Conservation (phyloP, 805 yeast species). For the Wickerhamiella parazyma region DNA sequence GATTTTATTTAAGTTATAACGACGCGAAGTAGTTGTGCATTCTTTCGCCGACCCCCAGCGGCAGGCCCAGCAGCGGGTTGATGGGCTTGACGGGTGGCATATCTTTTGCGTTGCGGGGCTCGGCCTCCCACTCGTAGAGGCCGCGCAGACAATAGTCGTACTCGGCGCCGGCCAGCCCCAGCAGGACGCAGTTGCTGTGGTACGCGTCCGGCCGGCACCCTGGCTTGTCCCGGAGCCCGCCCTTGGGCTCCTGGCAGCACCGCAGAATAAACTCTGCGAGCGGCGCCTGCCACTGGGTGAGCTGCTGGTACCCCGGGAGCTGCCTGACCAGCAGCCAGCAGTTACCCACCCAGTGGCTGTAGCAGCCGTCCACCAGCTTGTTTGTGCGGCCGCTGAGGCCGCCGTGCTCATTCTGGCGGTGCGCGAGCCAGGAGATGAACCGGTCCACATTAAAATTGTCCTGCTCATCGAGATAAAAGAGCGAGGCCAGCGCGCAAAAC, state of each 20-base stretch:
- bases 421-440: slow-evolving; percentile 46
- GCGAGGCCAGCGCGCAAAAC: slow-evolving; percentile 68
- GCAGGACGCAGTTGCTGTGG: slow-evolving; percentile 74
- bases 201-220: slow-evolving; percentile 69
- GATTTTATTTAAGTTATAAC: too few species aligned
- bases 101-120: background rate
- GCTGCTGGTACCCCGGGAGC: slow-evolving; percentile 23
- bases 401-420: slow-evolving; percentile 55
- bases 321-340: slow-evolving; percentile 49
- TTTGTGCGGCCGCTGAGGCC: slow-evolving; percentile 86
- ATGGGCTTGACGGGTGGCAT: slow-evolving; percentile 21
- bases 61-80: slow-evolving; percentile 50
- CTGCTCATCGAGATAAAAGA: slow-evolving; percentile 33
- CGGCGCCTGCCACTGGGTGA: slow-evolving; percentile 38
- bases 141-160: slow-evolving; percentile 26
- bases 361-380: slow-evolving; percentile 92
- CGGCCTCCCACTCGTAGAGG: slow-evolving; percentile 23
- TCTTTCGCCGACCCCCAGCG: slow-evolving; percentile 30
- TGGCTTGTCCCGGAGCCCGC: slow-evolving; percentile 86
- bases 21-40: slow-evolving; percentile 22
- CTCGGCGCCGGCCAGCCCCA: slow-evolving; percentile 58
- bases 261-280: slow-evolving; percentile 50
- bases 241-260: slow-evolving; percentile 57
- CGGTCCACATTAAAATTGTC: slow-evolving; percentile 30
- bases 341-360: slow-evolving; percentile 92